These are phyloP conservation scores for Saccharomyces kudriavzevii DNA, from an alignment of 805 yeast genomes.

Conservation along the genomic window DNA sequence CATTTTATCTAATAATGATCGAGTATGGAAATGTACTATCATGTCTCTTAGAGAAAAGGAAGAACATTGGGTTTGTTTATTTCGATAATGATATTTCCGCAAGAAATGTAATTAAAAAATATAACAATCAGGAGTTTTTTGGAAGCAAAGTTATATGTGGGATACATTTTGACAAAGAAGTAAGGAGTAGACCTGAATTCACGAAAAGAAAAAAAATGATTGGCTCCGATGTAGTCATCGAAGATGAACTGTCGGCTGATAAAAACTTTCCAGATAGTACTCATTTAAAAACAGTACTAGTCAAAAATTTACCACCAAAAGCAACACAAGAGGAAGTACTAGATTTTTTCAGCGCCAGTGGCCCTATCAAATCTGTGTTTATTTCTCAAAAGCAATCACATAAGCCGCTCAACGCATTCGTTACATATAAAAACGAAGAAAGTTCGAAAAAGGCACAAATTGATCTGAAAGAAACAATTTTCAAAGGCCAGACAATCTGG, in stretches of 20 bases:
- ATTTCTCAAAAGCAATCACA: conserved; percentile 22
- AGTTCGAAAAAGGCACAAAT: conserved; percentile 33
- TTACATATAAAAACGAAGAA: conserved; percentile 34
- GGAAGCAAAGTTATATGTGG: conserved; percentile 34
- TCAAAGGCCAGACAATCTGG: conserved; percentile 21
- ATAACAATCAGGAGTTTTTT: conserved; percentile 27
- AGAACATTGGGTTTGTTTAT: conserved; percentile 38
- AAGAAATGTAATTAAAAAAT: conserved; percentile 28
- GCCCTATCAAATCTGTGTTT: conserved; percentile 31
- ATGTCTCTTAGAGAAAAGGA: conserved; percentile 34
- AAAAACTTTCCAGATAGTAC: neutral
- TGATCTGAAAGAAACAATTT: conserved; percentile 22
- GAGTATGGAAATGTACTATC: conserved; percentile 40
- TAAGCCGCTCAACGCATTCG: conserved; percentile 33
- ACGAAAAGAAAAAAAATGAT: conserved; percentile 21
- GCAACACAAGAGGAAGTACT: conserved; percentile 26
- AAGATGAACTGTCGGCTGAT: conserved; percentile 15
- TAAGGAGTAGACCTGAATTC: conserved; percentile 29
- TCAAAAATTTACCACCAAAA: conserved; percentile 29
- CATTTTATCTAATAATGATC: conserved; percentile 44
- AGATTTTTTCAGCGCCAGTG: conserved; percentile 24
- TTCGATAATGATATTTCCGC: conserved; percentile 34
- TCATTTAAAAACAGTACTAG: conserved; percentile 11
- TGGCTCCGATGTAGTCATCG: conserved; percentile 21
- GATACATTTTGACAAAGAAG: conserved; percentile 34